These are phyloP conservation scores for Penicillium hesseltinei DNA, from an alignment of 2,329 filamentous ascomycete species.

Conservation along the genomic window DNA sequence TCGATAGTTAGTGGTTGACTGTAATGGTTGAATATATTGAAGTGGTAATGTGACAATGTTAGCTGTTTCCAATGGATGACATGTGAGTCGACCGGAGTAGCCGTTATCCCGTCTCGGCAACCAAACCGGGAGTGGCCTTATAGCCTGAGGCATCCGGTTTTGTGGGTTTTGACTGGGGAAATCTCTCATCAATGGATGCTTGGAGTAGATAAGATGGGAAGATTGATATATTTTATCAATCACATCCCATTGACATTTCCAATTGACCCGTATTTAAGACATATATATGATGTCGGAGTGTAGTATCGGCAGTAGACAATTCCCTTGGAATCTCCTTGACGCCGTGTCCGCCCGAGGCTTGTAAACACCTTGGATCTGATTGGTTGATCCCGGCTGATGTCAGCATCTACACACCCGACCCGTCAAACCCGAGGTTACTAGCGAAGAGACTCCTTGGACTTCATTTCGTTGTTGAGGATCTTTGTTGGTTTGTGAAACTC, in stretches of 20 bases:
- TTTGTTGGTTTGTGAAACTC: conserved; percentile 12
- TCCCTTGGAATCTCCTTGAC: conserved; percentile 3
- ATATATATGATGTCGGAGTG: neutral
- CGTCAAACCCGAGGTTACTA: conserved; percentile 39
- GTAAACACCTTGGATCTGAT: conserved; percentile 35
- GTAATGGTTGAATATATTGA: neutral
- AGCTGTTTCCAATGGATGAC: neutral
- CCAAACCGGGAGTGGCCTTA: conserved; percentile 14
- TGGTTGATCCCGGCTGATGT: conserved; percentile 30
- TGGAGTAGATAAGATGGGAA: neutral
- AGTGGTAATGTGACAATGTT: neutral
- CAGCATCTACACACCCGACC: conserved; percentile 30
- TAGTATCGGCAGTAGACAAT: conserved; percentile 10
- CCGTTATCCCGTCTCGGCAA: conserved; percentile 17
- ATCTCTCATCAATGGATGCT: neutral
- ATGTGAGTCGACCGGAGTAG: conserved; percentile 1
- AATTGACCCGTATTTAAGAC: neutral
- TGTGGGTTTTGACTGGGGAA: conserved; percentile 1
- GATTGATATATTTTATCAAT: neutral
- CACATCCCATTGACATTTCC: neutral
- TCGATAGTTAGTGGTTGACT: neutral
- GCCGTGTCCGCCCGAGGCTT: conserved; percentile 42
- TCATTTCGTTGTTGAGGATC: conserved; percentile 23
- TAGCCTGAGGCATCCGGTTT: conserved; percentile 10
- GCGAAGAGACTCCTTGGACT: conserved; percentile 30